These are phyloP conservation scores for Xanthoconium purpureum DNA, from an alignment of 768 basidiomycete species.

Conservation along the genomic window DNA sequence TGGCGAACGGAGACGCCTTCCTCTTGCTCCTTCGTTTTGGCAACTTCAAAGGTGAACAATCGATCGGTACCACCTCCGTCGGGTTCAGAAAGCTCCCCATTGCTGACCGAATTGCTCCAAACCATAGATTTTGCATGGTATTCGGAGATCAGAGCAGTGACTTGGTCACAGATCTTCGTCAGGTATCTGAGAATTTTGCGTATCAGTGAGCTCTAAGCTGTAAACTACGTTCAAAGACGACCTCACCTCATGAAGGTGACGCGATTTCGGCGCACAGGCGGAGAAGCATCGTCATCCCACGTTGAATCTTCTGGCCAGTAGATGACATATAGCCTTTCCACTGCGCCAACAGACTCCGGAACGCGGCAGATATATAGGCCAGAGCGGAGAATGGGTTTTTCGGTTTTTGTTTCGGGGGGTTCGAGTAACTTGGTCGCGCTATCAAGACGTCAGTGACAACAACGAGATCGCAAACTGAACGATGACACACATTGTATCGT, in stretches of 20 bases:
- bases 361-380: slow-evolving; percentile 47
- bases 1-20: slow-evolving; percentile 43
- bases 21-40: slow-evolving; percentile 55
- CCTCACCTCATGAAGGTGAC: slow-evolving; percentile 58
- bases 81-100: slow-evolving; percentile 23
- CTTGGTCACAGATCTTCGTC: slow-evolving; percentile 56
- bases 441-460: not conserved
- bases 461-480: not conserved
- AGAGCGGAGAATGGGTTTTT: slow-evolving; percentile 38
- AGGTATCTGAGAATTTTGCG: slow-evolving; percentile 43
- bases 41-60: slow-evolving; percentile 54
- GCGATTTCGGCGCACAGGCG: slow-evolving; percentile 50
- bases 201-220: not conserved
- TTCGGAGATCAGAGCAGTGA: slow-evolving; percentile 46
- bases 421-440: slow-evolving; percentile 15
- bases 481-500: slow-evolving; percentile 38
- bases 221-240: not conserved
- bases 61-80: slow-evolving; percentile 42
- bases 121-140: slow-evolving; percentile 44
- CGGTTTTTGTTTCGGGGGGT: not conserved
- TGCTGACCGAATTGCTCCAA: slow-evolving; percentile 37
- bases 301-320: slow-evolving; percentile 65
- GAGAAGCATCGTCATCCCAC: slow-evolving; percentile 50
- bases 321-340: slow-evolving; percentile 41
- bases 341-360: not conserved